Percentiles rank a stretch among this genome's conserved stretches.
Evolutionary conservation across 2,329 filamentous ascomycete species (phyloP).

Genomic region (Colletotrichum sp.): DNA sequence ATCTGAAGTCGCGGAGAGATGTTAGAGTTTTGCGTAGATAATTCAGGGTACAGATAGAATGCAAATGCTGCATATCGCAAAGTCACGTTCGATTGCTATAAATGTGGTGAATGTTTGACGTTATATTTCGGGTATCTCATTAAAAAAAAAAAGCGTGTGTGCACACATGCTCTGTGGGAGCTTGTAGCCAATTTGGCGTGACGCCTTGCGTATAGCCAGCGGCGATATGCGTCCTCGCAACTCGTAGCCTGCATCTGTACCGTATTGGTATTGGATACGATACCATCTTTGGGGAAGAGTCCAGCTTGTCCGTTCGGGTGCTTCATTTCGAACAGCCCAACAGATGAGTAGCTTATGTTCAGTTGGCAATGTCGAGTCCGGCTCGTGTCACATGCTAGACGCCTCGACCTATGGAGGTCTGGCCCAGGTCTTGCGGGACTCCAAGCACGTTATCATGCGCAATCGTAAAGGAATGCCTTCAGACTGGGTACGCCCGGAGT

Average conservation of each 20-base stretch:
- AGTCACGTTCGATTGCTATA: neutral
- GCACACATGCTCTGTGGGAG: neutral
- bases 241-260: neutral
- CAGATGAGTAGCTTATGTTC: neutral
- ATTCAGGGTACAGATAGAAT: neutral
- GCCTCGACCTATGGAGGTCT: neutral
- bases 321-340: neutral
- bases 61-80: neutral
- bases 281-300: neutral
- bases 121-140: neutral
- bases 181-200: neutral
- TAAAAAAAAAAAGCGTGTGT: neutral
- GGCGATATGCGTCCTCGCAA: neutral
- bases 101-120: neutral
- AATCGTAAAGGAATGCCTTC: neutral
- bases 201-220: neutral
- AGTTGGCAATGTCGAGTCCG: neutral
- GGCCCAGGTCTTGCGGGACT: neutral
- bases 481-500: neutral
- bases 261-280: neutral
- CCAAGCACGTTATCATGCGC: neutral
- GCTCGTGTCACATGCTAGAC: neutral
- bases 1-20: neutral
- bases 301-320: neutral
- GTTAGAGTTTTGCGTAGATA: neutral